A percentile compares a stretch with the other conserved stretches of the same genome.
phyloP scores from a whole-genome alignment of 768 basidiomycete species.

The Amanita molliuscula region DNA sequence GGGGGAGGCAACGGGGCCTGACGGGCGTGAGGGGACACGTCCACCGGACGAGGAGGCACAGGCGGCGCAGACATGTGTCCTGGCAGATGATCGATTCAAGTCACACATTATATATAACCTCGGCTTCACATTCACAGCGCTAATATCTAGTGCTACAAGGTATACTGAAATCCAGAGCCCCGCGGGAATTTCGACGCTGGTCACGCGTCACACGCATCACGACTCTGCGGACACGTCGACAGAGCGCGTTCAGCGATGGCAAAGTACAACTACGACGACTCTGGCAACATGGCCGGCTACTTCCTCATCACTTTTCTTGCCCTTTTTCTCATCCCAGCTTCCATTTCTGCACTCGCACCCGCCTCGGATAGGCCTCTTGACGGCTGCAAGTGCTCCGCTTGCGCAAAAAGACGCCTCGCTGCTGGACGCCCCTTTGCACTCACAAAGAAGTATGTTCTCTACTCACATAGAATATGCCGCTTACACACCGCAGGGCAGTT shows the following conservation, averaged over 20 bases:
- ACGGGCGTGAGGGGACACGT: constrained; percentile 4
- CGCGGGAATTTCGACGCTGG: too few species aligned
- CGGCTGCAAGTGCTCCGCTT: constrained; percentile 56
- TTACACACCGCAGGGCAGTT: constrained; percentile 33
- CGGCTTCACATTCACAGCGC: too few species aligned
- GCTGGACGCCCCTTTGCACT: constrained; percentile 31
- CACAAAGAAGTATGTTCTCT: constrained; percentile 36
- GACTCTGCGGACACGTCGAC: neutral
- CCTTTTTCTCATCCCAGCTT: constrained; percentile 72
- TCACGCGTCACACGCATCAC: neutral
- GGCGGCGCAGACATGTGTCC: constrained; percentile 13
- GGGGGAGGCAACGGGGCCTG: constrained; percentile 27
- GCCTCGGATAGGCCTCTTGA: constrained; percentile 22
- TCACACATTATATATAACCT: too few species aligned
- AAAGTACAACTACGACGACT: constrained; percentile 80
- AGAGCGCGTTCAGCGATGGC: constrained; percentile 39
- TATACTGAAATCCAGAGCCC: too few species aligned
- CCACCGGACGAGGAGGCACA: constrained; percentile 18
- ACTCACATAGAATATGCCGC: neutral
- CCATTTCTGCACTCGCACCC: constrained; percentile 39
- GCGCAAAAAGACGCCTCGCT: constrained; percentile 43
- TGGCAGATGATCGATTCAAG: neutral
- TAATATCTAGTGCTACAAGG: too few species aligned
- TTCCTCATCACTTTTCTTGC: constrained; percentile 87
- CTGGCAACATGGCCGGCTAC: constrained; percentile 80